phyloP scores from a whole-genome alignment of 768 basidiomycete species.

The Bullera alba region DNA sequence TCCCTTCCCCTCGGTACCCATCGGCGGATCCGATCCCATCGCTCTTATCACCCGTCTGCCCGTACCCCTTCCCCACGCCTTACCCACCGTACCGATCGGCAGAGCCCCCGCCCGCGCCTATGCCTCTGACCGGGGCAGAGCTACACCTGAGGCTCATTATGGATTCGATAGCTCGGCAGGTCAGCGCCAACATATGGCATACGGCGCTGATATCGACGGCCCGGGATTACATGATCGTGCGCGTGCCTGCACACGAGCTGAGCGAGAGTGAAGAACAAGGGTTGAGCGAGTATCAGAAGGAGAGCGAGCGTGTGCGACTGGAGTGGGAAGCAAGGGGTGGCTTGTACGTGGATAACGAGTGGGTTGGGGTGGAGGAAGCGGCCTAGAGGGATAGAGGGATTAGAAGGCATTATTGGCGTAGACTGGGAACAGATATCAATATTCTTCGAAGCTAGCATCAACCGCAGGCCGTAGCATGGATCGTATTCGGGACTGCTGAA shows the following conservation, averaged over 20 bases:
- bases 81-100: constrained; percentile 2
- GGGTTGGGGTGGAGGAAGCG: constrained; percentile 12
- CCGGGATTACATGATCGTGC: constrained; percentile 38
- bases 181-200: constrained; percentile 9
- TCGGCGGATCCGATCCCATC: constrained; percentile 33
- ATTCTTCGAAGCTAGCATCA: no score
- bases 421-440: no score
- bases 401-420: no score
- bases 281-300: constrained; percentile 3
- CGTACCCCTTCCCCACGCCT: constrained; percentile 28
- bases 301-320: constrained; percentile 10
- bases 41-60: constrained; percentile 26
- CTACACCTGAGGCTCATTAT: constrained; percentile 38
- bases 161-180: constrained; percentile 38
- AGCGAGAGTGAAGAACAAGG: constrained; percentile 18
- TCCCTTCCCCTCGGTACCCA: constrained; percentile 37
- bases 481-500: no score
- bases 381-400: no score
- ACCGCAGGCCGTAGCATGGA: no score
- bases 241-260: constrained; percentile 36
- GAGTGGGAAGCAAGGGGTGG: constrained; percentile 11
- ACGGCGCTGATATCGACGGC: constrained; percentile 15
- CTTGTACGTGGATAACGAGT: constrained; percentile 17
- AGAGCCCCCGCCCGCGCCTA: constrained; percentile 12
- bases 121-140: constrained; percentile 27